Evolutionary conservation across 108 stramenopile genomes (phyloP).

Genomic region (Mediolabrus comicus): DNA sequence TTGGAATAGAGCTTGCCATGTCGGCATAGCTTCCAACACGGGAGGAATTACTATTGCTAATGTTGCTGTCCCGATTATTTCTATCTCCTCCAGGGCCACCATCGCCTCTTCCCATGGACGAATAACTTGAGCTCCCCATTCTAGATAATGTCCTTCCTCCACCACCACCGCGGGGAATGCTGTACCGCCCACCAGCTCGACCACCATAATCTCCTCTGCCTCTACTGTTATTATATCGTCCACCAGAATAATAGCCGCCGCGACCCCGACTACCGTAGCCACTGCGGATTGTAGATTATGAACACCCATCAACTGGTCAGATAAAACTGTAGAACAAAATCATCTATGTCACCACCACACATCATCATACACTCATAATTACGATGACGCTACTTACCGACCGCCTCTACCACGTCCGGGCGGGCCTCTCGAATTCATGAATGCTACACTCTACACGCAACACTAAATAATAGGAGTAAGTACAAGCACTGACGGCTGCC

Average conservation of each 20-base stretch:
- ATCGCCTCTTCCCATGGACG: not conserved
- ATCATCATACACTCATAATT: no score
- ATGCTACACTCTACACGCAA: no score
- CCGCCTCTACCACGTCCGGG: not conserved
- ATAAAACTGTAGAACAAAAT: no score
- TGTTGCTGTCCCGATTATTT: not conserved
- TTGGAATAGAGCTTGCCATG: not conserved
- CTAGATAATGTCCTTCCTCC: not conserved
- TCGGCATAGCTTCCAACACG: slow-evolving; percentile 4
- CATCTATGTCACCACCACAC: no score
- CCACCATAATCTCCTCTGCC: slow-evolving; percentile 2
- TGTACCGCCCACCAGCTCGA: not conserved
- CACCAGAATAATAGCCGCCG: not conserved
- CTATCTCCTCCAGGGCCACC: not conserved
- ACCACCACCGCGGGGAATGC: not conserved
- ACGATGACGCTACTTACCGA: not conserved
- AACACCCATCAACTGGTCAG: no score
- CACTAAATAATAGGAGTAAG: no score
- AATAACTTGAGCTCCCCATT: slow-evolving; percentile 1
- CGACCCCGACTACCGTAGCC: slow-evolving; percentile 5
- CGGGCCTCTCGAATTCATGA: not conserved
- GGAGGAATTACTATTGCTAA: not conserved
- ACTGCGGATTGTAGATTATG: no score
- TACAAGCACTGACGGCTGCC: no score
- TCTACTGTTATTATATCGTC: not conserved